Evolutionary conservation across 2,329 filamentous ascomycete genomes (phyloP).

Genomic region (Bipolaris gigantea): DNA sequence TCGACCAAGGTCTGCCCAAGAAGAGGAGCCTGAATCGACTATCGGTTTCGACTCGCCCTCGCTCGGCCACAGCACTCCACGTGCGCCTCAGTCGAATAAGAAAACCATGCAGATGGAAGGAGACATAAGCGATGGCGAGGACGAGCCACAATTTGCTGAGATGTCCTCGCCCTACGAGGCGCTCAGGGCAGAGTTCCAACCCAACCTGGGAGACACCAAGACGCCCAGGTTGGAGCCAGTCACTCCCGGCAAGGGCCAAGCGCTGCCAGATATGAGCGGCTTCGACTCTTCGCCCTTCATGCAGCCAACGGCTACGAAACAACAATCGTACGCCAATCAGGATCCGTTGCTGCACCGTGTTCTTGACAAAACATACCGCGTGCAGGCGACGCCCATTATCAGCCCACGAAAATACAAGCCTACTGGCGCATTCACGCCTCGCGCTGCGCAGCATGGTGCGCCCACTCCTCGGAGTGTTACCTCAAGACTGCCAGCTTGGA

Average conservation of each 20-base stretch:
- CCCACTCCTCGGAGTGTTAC: slow-evolving; percentile 29
- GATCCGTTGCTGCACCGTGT: slow-evolving; percentile 87
- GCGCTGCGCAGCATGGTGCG: slow-evolving; percentile 34
- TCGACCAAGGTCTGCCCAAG: slow-evolving; percentile 38
- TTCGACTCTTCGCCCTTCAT: slow-evolving; percentile 57
- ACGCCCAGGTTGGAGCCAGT: slow-evolving; percentile 38
- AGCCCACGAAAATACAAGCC: slow-evolving; percentile 55
- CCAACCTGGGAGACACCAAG: slow-evolving; percentile 58
- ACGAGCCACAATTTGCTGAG: slow-evolving; percentile 58
- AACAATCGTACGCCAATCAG: slow-evolving; percentile 46
- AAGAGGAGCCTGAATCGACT: slow-evolving; percentile 55
- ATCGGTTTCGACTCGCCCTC: slow-evolving; percentile 67
- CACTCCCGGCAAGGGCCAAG: slow-evolving; percentile 41
- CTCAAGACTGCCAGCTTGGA: slow-evolving; percentile 30
- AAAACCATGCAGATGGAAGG: slow-evolving; percentile 18
- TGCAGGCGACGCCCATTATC: slow-evolving; percentile 89
- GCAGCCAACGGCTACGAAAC: slow-evolving; percentile 45
- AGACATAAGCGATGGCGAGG: slow-evolving; percentile 19
- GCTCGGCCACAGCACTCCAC: slow-evolving; percentile 64
- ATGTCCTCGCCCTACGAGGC: slow-evolving; percentile 77
- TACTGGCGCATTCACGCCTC: slow-evolving; percentile 43
- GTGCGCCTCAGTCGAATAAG: slow-evolving; percentile 36
- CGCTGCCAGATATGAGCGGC: slow-evolving; percentile 48
- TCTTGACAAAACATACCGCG: slow-evolving; percentile 92
- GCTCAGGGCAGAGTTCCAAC: slow-evolving; percentile 68